Percentiles rank a stretch among this genome's conserved stretches.
phyloP scores from a whole-genome alignment of 1,284 basidiomycete genomes.

The Fomitopsis betulina region DNA sequence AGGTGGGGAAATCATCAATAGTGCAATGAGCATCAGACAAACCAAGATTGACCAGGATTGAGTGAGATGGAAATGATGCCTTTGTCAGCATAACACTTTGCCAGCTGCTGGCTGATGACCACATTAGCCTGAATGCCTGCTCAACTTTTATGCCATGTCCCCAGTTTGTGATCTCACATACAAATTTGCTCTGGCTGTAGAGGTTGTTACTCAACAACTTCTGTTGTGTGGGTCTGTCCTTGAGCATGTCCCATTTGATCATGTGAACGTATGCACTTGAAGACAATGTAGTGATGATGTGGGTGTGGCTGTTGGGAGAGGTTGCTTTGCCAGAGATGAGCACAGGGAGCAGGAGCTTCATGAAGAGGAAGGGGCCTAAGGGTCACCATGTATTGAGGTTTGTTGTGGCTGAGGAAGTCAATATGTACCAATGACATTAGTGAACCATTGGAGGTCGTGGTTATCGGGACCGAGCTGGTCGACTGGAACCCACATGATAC shows the following conservation, averaged over 20 bases:
- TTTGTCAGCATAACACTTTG: constrained; percentile 41
- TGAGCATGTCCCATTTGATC: constrained; percentile 16
- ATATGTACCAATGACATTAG: constrained; percentile 16
- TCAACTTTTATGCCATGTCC: too few relatives aligned
- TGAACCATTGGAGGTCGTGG: constrained; percentile 10
- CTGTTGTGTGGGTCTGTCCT: constrained; percentile 11
- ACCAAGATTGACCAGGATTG: constrained; percentile 28
- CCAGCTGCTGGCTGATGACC: constrained; percentile 43
- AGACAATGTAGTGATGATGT: constrained; percentile 25
- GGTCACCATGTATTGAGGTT: too few relatives aligned
- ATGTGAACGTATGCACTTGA: constrained; percentile 15
- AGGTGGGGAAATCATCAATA: background rate
- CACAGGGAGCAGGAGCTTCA: constrained; percentile 22
- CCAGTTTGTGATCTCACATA: too few relatives aligned
- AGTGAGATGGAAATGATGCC: constrained; percentile 46
- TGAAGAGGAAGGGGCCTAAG: constrained; percentile 20
- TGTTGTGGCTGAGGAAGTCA: constrained; percentile 45
- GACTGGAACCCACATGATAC: constrained; percentile 5
- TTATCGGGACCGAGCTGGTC: constrained; percentile 7
- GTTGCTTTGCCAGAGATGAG: constrained; percentile 18
- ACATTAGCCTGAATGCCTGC: constrained; percentile 50
- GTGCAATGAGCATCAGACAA: background rate
- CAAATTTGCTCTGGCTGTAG: constrained; percentile 22
- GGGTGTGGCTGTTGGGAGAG: constrained; percentile 20
- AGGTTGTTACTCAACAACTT: constrained; percentile 12